These are phyloP conservation scores for Eimeria mitis DNA, from an alignment of 169 alveolate genomes.

Conservation along the genomic window DNA sequence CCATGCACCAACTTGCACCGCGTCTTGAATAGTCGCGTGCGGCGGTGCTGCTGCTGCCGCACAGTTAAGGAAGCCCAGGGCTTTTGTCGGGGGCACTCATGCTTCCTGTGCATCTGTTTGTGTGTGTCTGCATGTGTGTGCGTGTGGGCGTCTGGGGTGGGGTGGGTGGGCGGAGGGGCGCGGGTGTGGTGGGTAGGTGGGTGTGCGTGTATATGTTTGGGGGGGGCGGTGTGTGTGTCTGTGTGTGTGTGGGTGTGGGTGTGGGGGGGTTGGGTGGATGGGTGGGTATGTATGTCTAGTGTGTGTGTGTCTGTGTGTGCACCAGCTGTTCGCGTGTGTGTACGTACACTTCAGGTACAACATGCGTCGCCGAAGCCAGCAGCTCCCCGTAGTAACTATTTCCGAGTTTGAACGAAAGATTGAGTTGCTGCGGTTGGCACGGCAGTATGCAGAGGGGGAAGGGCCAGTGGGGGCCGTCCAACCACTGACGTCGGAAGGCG, in stretches of 20 bases:
- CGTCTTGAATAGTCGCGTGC: background rate
- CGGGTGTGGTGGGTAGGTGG: no score
- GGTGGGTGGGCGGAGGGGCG: no score
- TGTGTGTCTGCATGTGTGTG: background rate
- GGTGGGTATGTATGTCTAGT: background rate
- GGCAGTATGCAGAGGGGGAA: constrained; percentile 63
- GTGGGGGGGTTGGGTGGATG: background rate
- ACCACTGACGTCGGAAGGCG: background rate
- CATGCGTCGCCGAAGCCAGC: constrained; percentile 70
- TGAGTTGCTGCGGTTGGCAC: constrained; percentile 58
- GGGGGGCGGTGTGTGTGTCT: no score
- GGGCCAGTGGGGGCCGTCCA: background rate
- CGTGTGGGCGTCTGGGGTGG: no score
- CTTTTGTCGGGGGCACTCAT: background rate
- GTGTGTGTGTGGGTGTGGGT: no score
- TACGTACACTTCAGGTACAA: constrained; percentile 32
- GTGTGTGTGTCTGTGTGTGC: background rate
- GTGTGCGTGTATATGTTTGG: no score
- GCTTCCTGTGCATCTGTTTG: background rate
- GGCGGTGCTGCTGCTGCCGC: background rate
- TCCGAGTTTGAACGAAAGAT: constrained; percentile 39
- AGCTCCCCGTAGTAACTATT: constrained; percentile 18
- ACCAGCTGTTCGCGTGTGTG: background rate
- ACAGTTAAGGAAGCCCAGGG: background rate
- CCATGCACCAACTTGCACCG: background rate